Evolutionary conservation across 106 monocot species (phyloP), one percentile per base, ranked within the genome.

Genomic region (Dioscorea alata): DNA sequence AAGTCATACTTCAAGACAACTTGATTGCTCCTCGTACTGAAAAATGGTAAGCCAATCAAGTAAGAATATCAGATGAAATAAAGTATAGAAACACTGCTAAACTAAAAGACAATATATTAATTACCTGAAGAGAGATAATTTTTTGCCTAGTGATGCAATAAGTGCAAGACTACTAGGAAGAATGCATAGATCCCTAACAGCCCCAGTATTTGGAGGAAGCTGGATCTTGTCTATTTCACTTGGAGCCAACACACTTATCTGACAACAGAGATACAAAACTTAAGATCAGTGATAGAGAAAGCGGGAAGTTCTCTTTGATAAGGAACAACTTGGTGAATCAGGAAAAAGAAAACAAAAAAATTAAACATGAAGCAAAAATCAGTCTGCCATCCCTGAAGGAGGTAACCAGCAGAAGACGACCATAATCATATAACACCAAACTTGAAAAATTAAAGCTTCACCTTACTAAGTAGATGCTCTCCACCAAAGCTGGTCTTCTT

Each of bases 111-210:
- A 22, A 5, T 20, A 20, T 59, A 59, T 59, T 4, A 59, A 48
- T 22, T 13, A 96, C 96, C 91, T 96, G 76, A 92, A 84, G 75
- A 92, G 72, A 63, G 84, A 86, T 61, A 96, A 67, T 76, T 88
- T 96, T 57, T 71, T 88, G 57, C 96, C 89, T 21, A 92, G 67
- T 34, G 96, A 96, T 42, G 92, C 91, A 70, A 96, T 69, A 53
- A 92, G 83, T 56, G 75, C 82, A 74, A 82, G 84, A 28, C 80
- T 73, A 64, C 71, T 67, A 67, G 81, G 81, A 82, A 86, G 81
- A 69, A 88, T 59, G 71, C 74, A 70, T 19, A 96, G 71, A 70
- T 96, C 96, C 67, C 72, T 96, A 48, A 89, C 66, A 78, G 80
- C 81, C 53, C 86, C 92, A 32, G 78, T 84, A 66, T 81, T 64